phyloP scores from a whole-genome alignment of 441 rosid species.

The Croton laevigatus region DNA sequence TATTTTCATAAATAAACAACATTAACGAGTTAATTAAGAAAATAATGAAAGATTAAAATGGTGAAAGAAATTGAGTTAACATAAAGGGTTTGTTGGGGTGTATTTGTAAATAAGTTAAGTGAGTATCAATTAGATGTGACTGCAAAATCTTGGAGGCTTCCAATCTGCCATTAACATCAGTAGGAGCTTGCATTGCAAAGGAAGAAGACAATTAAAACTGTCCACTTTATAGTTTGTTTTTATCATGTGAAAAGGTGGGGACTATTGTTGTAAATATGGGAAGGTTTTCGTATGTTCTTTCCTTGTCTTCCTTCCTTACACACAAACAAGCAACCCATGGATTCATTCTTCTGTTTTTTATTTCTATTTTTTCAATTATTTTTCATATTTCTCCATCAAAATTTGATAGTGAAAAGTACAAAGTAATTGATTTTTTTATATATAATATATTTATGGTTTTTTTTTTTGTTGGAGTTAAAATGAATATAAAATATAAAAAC shows the following conservation, averaged over 20 bases:
- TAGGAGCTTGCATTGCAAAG: background rate
- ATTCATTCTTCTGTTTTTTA: background rate
- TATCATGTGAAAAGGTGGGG: conserved; percentile 5
- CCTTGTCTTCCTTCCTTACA: background rate
- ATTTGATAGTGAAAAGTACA: background rate
- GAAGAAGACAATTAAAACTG: background rate
- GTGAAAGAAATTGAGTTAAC: background rate
- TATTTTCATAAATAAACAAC: background rate
- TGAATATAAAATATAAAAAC: no score
- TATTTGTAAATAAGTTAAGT: conserved; percentile 17
- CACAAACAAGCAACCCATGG: background rate
- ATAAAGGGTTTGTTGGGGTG: conserved; percentile 22
- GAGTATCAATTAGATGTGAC: conserved; percentile 24
- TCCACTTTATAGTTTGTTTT: background rate
- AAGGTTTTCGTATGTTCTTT: background rate
- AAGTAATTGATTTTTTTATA: no score
- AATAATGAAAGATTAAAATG: no score
- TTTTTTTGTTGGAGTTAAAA: no score
- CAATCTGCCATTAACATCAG: conserved; percentile 19
- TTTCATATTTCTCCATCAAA: conserved; percentile 5
- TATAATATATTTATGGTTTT: no score
- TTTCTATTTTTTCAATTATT: background rate
- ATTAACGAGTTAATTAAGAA: background rate
- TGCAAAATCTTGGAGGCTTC: conserved; percentile 4
- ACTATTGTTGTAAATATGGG: background rate